Base-by-base conservation (phyloP, 1,284 basidiomycete species). In the Salmacisia buchloeana region DNA sequence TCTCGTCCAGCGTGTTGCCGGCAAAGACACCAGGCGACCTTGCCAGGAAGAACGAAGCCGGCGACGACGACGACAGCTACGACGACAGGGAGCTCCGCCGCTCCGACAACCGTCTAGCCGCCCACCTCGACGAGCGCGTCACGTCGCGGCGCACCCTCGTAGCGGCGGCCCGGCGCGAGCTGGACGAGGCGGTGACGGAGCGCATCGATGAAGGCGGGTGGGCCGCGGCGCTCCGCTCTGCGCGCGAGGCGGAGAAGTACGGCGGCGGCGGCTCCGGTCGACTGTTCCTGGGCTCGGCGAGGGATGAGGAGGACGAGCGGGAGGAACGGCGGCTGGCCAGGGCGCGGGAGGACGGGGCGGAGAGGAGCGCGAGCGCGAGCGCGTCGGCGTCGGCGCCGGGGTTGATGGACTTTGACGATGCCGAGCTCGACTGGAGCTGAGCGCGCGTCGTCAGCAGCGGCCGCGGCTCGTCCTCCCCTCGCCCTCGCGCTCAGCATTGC, bases 151-250 rank as follows among this genome's bases (percentile, higher is more conserved):
- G 49, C 27, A 54, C 49, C 4, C 49, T 54, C 49, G 49, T 54
- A 27, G 10, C 49, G 4, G 49, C 49, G 29, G 49, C 49, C 9
- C 25, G 49, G 27, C 10, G 49, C 13, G 49, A 54, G 34, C 49
- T 18, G 15, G 49, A 54, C 49, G 25, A 54, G 49, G 49, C 49
- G 6, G 34, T 71, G 46, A 65, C 66, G 10, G 71, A 71, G 18
- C 59, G 69, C 10, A 71, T 79, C 36, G 77, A 79, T 38, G 69
- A 77, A 39, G 77, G 77, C 2, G 77, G 77, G 3, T 69, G 65
- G 67, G 35, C 63, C 9, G 69, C 66, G 35, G 74, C 70, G 4
- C 63, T 76, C 41, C 68, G 69, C 33, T 66, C 70, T 34, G 65
- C 70, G 7, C 69, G 66, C 0, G 73, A 62, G 3, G 75, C 70